phyloP scores from a whole-genome alignment of 1,139 yeast species.

The Candida albicans region DNA sequence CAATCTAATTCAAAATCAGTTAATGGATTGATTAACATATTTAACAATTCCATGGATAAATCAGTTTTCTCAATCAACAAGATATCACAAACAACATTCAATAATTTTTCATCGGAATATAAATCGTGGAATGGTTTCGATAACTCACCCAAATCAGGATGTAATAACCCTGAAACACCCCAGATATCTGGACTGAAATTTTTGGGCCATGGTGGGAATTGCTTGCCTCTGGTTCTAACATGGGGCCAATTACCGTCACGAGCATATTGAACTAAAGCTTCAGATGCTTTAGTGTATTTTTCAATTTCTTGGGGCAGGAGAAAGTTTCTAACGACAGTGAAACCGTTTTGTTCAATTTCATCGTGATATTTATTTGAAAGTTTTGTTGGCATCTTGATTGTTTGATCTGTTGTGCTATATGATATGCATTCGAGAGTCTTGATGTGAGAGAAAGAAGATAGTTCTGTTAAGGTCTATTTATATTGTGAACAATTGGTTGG shows the following conservation, averaged over 20 bases:
- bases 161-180: constrained; percentile 54
- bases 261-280: constrained; percentile 44
- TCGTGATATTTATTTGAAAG: constrained; percentile 23
- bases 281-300: constrained; percentile 38
- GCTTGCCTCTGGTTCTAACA: constrained; percentile 56
- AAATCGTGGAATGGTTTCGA: constrained; percentile 44
- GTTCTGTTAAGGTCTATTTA: background rate
- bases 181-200: constrained; percentile 57
- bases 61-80: constrained; percentile 39
- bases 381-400: constrained; percentile 16
- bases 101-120: constrained; percentile 44
- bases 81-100: constrained; percentile 45
- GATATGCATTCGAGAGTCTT: too few species aligned
- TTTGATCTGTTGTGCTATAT: background rate
- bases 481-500: background rate
- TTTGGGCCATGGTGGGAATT: constrained; percentile 61
- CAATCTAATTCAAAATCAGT: constrained; percentile 57
- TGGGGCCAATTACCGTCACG: constrained; percentile 54
- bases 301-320: constrained; percentile 43
- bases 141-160: constrained; percentile 47
- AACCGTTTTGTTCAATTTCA: constrained; percentile 46
- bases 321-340: constrained; percentile 42
- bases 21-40: constrained; percentile 57
- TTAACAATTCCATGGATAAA: constrained; percentile 53
- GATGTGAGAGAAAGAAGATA: too few species aligned